These are phyloP conservation scores for Leptoxyphium fumago DNA, from an alignment of 2,329 filamentous ascomycete species.

Conservation along the genomic window DNA sequence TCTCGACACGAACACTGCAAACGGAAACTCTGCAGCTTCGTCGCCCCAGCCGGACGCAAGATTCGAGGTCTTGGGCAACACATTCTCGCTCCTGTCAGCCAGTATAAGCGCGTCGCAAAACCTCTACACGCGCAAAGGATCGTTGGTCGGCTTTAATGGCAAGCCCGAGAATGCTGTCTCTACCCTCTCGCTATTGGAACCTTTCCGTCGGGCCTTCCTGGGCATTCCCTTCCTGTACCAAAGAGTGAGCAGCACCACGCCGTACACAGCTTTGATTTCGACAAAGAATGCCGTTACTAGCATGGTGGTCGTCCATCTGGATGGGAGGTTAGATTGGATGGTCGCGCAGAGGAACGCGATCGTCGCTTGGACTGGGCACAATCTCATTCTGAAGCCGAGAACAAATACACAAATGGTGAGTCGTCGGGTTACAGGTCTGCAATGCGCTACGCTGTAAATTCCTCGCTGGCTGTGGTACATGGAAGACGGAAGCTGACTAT, in stretches of 20 bases:
- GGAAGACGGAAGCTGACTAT: conserved; percentile 21
- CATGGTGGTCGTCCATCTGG: conserved; percentile 74
- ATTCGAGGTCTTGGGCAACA: conserved; percentile 84
- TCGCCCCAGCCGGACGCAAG: conserved; percentile 53
- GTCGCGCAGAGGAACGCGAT: conserved; percentile 74
- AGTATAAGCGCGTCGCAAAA: conserved; percentile 85
- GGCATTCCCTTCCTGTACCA: conserved; percentile 95
- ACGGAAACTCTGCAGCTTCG: neutral
- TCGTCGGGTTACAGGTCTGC: no score
- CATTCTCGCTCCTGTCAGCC: conserved; percentile 87
- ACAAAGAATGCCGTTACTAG: conserved; percentile 77
- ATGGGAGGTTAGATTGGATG: conserved; percentile 93
- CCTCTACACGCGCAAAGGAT: conserved; percentile 83
- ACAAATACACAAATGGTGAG: conserved; percentile 56
- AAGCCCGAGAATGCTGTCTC: conserved; percentile 87
- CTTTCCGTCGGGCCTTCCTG: conserved; percentile 61
- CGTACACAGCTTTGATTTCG: conserved; percentile 75
- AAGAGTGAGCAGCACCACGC: conserved; percentile 69
- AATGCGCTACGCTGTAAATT: no score
- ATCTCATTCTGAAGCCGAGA: conserved; percentile 58
- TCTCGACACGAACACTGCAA: conserved; percentile 15
- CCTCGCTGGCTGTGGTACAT: conserved; percentile 1
- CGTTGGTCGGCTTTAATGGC: conserved; percentile 76
- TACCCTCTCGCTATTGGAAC: conserved; percentile 73
- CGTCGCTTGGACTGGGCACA: conserved; percentile 93